These are phyloP conservation scores for Fraxinus xanthoxyloides DNA, from an alignment of 305 asterid genomes.

Conservation along the genomic window DNA sequence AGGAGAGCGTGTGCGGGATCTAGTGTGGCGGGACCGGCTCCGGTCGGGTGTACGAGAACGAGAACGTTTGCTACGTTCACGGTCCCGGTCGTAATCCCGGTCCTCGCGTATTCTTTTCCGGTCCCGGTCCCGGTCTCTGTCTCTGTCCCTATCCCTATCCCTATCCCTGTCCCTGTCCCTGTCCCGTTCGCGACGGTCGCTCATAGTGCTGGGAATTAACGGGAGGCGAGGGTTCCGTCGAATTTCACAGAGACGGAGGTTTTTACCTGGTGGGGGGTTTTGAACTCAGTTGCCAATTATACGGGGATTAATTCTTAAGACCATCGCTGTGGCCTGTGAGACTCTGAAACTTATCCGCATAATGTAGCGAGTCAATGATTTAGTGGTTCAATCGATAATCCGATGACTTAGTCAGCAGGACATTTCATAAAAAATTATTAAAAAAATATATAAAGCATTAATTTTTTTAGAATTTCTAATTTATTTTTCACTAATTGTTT, in stretches of 20 bases:
- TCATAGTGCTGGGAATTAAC: conserved; percentile 34
- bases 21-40: conserved; percentile 47
- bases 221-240: conserved; percentile 13
- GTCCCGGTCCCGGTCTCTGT: conserved; percentile 36
- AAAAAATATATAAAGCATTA: too few relatives aligned
- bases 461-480: too few relatives aligned
- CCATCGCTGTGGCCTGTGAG: too few relatives aligned
- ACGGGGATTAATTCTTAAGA: too few relatives aligned
- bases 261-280: not conserved
- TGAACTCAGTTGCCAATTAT: not conserved
- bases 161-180: conserved; percentile 34
- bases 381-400: too few relatives aligned
- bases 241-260: conserved; percentile 6
- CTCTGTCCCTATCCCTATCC: conserved; percentile 38
- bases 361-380: too few relatives aligned
- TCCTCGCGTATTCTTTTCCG: conserved; percentile 40
- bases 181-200: conserved; percentile 58
- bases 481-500: too few relatives aligned
- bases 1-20: conserved; percentile 66
- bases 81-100: conserved; percentile 43
- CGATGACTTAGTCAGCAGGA: too few relatives aligned
- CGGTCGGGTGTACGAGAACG: conserved; percentile 75
- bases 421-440: too few relatives aligned
- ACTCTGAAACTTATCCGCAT: too few relatives aligned
- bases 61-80: conserved; percentile 51